phyloP scores from a whole-genome alignment of 1,284 basidiomycete genomes.

The Nidula niveotomentosa region DNA sequence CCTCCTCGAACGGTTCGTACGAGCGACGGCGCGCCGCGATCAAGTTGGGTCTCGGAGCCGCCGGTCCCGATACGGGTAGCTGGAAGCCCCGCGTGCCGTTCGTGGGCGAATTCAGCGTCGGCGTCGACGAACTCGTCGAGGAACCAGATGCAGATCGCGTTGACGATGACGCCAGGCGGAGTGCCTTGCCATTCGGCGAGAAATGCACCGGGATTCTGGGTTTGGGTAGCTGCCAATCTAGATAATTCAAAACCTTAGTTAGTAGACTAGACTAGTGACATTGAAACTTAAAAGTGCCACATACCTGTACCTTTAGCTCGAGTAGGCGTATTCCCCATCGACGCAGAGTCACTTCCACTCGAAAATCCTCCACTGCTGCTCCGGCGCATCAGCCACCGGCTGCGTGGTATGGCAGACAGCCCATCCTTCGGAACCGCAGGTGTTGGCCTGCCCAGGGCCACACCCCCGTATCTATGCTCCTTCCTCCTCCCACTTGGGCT shows the following conservation, averaged over 20 bases:
- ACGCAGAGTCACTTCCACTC: slow-evolving; percentile 62
- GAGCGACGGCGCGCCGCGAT: slow-evolving; percentile 20
- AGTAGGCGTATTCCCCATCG: slow-evolving; percentile 64
- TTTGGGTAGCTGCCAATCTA: slow-evolving; percentile 53
- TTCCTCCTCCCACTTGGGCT: slow-evolving; percentile 55
- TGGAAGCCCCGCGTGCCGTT: slow-evolving; percentile 20
- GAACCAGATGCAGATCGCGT: slow-evolving; percentile 54
- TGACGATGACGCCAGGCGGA: slow-evolving; percentile 30
- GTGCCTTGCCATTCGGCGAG: slow-evolving; percentile 42
- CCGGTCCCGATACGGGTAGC: slow-evolving; percentile 12
- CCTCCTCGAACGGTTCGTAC: slow-evolving; percentile 35
- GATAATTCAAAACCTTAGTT: slow-evolving; percentile 8
- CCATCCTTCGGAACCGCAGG: slow-evolving; percentile 27
- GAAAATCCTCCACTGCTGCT: slow-evolving; percentile 80
- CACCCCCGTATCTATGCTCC: slow-evolving; percentile 49
- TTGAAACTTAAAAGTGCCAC: slow-evolving; percentile 5
- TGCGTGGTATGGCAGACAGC: slow-evolving; percentile 34
- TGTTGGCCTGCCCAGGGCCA: slow-evolving; percentile 65
- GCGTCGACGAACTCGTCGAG: slow-evolving; percentile 42
- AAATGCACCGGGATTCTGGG: slow-evolving; percentile 42
- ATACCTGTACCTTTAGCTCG: slow-evolving; percentile 45
- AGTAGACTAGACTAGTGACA: slow-evolving; percentile 3
- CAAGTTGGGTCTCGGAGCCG: slow-evolving; percentile 14
- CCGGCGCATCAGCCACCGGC: slow-evolving; percentile 66
- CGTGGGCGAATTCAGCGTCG: slow-evolving; percentile 35